These are phyloP conservation scores for Cryptomeria japonica DNA, from an alignment of 75 land plant species.

Conservation along the genomic window DNA sequence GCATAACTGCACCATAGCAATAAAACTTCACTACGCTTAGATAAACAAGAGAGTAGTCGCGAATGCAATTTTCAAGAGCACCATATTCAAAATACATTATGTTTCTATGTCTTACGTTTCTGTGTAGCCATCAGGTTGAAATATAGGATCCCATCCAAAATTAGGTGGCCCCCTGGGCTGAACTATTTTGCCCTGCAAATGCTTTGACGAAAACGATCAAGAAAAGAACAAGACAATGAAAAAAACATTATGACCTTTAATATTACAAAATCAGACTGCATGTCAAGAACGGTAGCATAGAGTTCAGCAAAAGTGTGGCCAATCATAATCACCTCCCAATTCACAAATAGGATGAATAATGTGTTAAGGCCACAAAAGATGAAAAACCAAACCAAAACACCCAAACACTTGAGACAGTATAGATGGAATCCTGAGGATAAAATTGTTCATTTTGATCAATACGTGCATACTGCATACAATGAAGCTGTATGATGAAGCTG, in stretches of 20 bases:
- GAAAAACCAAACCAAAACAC: no score
- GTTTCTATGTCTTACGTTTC: constrained; percentile 62
- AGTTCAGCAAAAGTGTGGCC: background rate
- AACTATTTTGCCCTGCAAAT: constrained; percentile 86
- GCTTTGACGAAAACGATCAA: background rate
- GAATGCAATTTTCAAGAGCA: background rate
- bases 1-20: constrained; percentile 49
- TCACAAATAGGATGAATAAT: background rate
- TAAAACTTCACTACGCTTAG: background rate
- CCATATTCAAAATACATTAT: background rate
- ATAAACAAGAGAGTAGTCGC: background rate
- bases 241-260: background rate
- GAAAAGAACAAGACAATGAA: background rate
- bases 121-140: constrained; percentile 90
- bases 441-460: no score
- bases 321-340: background rate
- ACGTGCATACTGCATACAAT: no score
- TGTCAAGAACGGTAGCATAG: background rate
- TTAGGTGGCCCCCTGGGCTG: constrained; percentile 79
- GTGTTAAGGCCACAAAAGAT: no score
- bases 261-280: background rate
- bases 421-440: no score
- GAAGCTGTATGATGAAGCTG: no score
- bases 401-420: no score
- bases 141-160: constrained; percentile 99